A percentile compares a stretch with the other conserved stretches of the same genome.
Conservation (phyloP, 305 asterid genomes). For the Fraxinus sp. region DNA sequence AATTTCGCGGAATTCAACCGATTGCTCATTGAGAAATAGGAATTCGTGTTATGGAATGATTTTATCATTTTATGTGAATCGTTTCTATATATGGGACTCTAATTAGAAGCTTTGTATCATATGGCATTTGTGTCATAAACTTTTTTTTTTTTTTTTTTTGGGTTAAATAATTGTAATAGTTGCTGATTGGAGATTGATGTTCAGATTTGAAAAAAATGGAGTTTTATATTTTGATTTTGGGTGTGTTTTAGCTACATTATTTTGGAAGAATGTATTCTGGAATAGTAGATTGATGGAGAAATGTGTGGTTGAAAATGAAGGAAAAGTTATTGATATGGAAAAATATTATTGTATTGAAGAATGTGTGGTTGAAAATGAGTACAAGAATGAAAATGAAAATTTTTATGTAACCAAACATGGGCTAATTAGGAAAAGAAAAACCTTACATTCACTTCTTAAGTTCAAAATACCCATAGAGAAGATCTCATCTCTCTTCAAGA, state of each 20-base stretch:
- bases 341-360: no score
- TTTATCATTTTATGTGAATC: not conserved
- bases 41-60: not conserved
- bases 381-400: no score
- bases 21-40: not conserved
- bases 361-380: no score
- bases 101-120: not conserved
- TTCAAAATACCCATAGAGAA: not conserved
- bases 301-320: no score
- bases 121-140: not conserved
- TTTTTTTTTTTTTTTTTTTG: no score
- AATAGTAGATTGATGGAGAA: no score
- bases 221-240: not conserved
- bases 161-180: not conserved
- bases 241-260: no score
- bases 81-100: not conserved
- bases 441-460: not conserved
- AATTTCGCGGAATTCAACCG: not conserved
- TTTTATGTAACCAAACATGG: no score
- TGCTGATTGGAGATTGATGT: not conserved
- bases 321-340: no score
- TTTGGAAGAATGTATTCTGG: no score
- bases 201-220: not conserved
- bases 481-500: not conserved
- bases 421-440: not conserved